Evolutionary conservation across 179 eudicot species (phyloP), one percentile per base, ranked within the genome.

Genomic region (Monotropa hypopitys): DNA sequence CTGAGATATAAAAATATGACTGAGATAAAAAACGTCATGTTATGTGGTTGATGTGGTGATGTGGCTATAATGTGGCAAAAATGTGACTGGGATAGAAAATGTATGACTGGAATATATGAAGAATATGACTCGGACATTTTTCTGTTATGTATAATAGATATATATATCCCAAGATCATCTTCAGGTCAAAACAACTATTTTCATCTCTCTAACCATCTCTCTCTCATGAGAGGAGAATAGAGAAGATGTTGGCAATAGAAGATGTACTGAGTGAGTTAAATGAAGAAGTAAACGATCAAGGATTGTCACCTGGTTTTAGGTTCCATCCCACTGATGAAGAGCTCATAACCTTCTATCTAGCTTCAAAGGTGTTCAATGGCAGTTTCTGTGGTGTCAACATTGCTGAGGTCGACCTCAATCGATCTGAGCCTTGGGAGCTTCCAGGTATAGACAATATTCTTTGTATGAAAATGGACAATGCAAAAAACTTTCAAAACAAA

Each of bases 251-350:
- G 82, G 88, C 79, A 11, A 76, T 88, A 68, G 93, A 89, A 81
- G 96, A 90, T 63, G 81, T 90, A 7, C 21, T 92, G 71, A 77
- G 89, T 71, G 97, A 89, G 76, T 81, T 90, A 32, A 85, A 66
- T 43, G 88, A 83, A 68, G 84, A 82, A 63, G 68, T 47, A 4
- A 79, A 80, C 30, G 86, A 89, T 40, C 83, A 81, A 77, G 93
- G 88, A 12, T 77, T 92, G 79, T 89, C 96, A 62, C 97, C 97
- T 32, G 96, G 97, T 2, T 92, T 92, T 50, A 83, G 96, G 71
- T 92, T 92, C 71, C 97, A 92, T 78, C 97, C 97, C 0, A 92
- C 94, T 11, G 97, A 92, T 80, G 96, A 89, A 80, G 97, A 92
- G 72, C 91, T 92, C 46, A 80, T 92, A 33, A 86, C 92, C 6